phyloP scores from a whole-genome alignment of 805 yeast genomes.

The Torulaspora maleeae region DNA sequence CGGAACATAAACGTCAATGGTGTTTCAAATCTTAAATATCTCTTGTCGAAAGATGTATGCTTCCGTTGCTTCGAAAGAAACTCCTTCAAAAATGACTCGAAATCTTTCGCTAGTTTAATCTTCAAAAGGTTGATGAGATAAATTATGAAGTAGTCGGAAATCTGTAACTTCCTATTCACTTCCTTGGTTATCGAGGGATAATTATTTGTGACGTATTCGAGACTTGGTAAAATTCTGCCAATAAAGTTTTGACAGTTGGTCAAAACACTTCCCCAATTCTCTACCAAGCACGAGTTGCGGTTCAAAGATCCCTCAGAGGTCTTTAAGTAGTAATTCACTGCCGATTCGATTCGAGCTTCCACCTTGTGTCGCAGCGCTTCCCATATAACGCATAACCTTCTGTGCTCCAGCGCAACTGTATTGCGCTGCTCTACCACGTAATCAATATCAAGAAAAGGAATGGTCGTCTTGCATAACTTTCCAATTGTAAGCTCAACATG shows the following conservation, averaged over 20 bases:
- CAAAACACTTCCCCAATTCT: constrained; percentile 5
- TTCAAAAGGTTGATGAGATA: constrained; percentile 7
- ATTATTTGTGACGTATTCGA: constrained; percentile 12
- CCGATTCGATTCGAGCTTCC: neutral
- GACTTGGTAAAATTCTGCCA: constrained; percentile 11
- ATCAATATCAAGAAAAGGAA: neutral
- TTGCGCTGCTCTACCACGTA: neutral
- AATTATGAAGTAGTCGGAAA: constrained; percentile 4
- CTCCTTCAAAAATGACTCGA: constrained; percentile 7
- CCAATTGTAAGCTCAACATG: neutral
- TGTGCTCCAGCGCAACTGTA: neutral
- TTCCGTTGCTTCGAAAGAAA: constrained; percentile 4
- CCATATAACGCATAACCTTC: constrained; percentile 1
- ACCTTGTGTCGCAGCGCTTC: constrained; percentile 1
- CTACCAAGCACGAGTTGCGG: neutral
- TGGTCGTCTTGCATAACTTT: neutral
- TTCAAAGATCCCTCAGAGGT: neutral
- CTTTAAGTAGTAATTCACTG: neutral
- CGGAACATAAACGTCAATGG: constrained; percentile 13
- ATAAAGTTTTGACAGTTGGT: constrained; percentile 1
- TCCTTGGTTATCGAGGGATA: constrained; percentile 10
- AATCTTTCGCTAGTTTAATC: neutral
- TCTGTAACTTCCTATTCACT: neutral
- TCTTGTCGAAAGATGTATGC: neutral
- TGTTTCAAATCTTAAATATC: neutral